phyloP scores from a whole-genome alignment of 2,329 filamentous ascomycete species.

The Westerdykella ornata region DNA sequence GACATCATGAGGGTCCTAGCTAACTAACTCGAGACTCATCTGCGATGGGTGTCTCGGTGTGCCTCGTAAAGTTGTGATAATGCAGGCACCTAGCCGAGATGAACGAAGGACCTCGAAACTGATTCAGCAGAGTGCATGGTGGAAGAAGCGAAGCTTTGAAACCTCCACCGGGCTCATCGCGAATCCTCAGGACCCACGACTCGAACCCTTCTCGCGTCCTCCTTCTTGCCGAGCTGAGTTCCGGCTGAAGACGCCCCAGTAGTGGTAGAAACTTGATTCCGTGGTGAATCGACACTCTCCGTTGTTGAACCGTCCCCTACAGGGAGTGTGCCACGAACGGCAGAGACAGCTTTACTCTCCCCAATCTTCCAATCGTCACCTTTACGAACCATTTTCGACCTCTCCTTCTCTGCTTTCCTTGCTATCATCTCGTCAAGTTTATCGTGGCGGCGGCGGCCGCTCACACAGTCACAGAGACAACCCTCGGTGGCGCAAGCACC shows the following conservation, averaged over 20 bases:
- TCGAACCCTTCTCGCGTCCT: slow-evolving; percentile 26
- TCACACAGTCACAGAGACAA: slow-evolving; percentile 55
- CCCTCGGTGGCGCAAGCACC: slow-evolving; percentile 54
- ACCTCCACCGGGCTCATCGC: no score
- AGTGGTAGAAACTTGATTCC: neutral
- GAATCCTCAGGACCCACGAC: slow-evolving; percentile 17
- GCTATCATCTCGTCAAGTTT: slow-evolving; percentile 25
- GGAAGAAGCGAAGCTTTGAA: no score
- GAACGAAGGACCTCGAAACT: no score
- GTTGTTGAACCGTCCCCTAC: slow-evolving; percentile 12
- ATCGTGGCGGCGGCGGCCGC: slow-evolving; percentile 39
- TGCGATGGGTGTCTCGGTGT: no score
- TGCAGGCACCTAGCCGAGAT: no score
- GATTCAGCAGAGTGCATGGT: no score
- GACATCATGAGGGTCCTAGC: no score
- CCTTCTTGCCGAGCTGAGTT: slow-evolving; percentile 11
- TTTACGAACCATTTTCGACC: slow-evolving; percentile 29
- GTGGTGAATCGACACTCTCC: neutral
- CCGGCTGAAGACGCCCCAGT: slow-evolving; percentile 8
- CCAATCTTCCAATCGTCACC: slow-evolving; percentile 40
- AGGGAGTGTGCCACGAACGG: slow-evolving; percentile 29
- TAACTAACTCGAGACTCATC: no score
- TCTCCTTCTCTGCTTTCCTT: slow-evolving; percentile 31
- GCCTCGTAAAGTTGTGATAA: no score
- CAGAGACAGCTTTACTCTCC: slow-evolving; percentile 41